Conservation (phyloP, 2,329 filamentous ascomycete genomes). For the Cephalotrichum gorgonifer region DNA sequence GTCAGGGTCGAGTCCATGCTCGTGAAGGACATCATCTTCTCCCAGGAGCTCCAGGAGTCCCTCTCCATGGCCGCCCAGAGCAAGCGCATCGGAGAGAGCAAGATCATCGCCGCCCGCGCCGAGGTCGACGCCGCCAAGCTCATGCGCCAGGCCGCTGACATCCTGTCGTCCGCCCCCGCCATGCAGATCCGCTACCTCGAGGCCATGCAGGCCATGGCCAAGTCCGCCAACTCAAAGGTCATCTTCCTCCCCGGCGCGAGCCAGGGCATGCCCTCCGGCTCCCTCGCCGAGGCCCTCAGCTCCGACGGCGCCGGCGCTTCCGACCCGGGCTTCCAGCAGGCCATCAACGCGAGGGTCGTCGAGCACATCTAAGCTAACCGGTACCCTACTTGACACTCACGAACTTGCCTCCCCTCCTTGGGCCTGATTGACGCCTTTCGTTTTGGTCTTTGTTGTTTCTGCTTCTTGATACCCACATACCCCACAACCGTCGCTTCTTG, state of each 20-base stretch:
- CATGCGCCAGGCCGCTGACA: slow-evolving; percentile 88
- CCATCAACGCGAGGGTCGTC: slow-evolving; percentile 70
- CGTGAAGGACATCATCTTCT: slow-evolving; percentile 99
- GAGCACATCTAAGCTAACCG: slow-evolving; percentile 70
- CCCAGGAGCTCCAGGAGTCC: slow-evolving; percentile 86
- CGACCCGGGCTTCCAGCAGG: slow-evolving; percentile 60
- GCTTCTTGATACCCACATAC: not conserved
- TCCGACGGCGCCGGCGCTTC: slow-evolving; percentile 42
- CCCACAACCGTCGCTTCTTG: not conserved
- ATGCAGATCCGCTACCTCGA: slow-evolving; percentile 99
- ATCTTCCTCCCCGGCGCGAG: slow-evolving; percentile 59
- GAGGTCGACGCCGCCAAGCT: slow-evolving; percentile 95
- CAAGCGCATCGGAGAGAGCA: slow-evolving; percentile 96
- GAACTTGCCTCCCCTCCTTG: not conserved
- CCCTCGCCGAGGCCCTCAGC: slow-evolving; percentile 22
- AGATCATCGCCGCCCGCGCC: slow-evolving; percentile 93
- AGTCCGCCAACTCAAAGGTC: slow-evolving; percentile 80
- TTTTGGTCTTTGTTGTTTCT: not conserved
- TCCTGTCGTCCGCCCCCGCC: slow-evolving; percentile 79
- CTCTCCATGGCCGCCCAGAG: slow-evolving; percentile 97
- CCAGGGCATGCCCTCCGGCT: slow-evolving; percentile 45
- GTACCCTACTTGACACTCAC: not conserved
- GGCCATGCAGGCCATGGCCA: slow-evolving; percentile 98
- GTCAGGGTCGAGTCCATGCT: slow-evolving; percentile 97
- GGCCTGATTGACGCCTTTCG: not conserved